Conservation (phyloP, 495 filamentous ascomycete genomes). For the Aspergillus sparsus region DNA sequence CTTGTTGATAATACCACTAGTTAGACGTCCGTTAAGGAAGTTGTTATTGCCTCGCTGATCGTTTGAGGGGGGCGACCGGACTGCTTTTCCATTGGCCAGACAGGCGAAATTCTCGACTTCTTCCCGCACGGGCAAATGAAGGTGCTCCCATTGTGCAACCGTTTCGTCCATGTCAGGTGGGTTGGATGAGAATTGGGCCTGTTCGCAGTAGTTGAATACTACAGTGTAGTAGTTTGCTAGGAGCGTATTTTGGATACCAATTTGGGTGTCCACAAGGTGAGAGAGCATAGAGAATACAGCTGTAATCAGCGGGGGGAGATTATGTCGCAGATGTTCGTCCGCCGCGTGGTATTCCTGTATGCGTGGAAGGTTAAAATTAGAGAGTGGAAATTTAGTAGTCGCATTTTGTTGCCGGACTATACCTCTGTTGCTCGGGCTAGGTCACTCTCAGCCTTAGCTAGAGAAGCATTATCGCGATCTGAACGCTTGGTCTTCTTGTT, state of each 20-base stretch:
- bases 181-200: slow-evolving; percentile 69
- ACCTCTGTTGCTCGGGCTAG: slow-evolving; percentile 67
- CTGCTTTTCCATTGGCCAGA: slow-evolving; percentile 72
- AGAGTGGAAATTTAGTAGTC: neutral
- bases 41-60: slow-evolving; percentile 38
- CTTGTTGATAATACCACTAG: slow-evolving; percentile 3
- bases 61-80: slow-evolving; percentile 60
- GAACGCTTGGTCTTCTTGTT: slow-evolving; percentile 70
- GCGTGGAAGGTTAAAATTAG: slow-evolving; percentile 2
- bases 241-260: slow-evolving; percentile 80
- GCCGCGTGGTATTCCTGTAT: slow-evolving; percentile 73
- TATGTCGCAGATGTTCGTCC: slow-evolving; percentile 77
- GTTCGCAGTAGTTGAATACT: slow-evolving; percentile 74
- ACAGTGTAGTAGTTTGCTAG: slow-evolving; percentile 84
- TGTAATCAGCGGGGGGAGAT: slow-evolving; percentile 72
- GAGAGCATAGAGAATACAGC: slow-evolving; percentile 79
- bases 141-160: slow-evolving; percentile 66
- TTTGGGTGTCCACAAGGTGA: slow-evolving; percentile 69
- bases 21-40: slow-evolving; percentile 19
- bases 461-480: slow-evolving; percentile 73
- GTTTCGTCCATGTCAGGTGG: slow-evolving; percentile 73
- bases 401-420: slow-evolving; percentile 20
- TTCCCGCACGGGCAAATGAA: slow-evolving; percentile 63
- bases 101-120: slow-evolving; percentile 72
- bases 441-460: slow-evolving; percentile 80